Evolutionary conservation across 805 yeast species (phyloP), one percentile per base, ranked within the genome.

Genomic region (Hagleromyces aurorensis): DNA sequence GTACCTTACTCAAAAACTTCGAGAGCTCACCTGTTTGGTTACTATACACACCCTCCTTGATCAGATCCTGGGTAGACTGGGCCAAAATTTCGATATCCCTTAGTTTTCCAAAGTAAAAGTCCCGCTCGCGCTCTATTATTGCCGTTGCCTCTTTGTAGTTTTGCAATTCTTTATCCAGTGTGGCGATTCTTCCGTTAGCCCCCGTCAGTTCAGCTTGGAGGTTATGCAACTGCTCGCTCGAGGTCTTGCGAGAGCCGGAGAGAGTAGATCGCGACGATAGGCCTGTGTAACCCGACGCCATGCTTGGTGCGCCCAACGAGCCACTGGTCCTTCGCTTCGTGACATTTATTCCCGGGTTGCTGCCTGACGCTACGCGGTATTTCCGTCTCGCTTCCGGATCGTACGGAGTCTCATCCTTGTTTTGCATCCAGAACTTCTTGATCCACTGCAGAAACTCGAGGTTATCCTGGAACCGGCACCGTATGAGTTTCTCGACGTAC

Each of bases 401-500:
- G 48, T 87, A 87, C 4, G 61, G 70, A 19, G 70, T 66, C 32
- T 77, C 78, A 33, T 78, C 78, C 50, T 71, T 77, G 48, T 74
- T 67, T 30, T 81, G 89, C 38, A 67, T 65, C 96, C 97, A 89
- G 47, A 65, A 77, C 46, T 70, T 70, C 50, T 82, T 78, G 48
- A 85, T 66, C 96, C 96, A 91, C 60, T 91, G 99, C 40, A 87
- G 62, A 47, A 91, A 81, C 60, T 87, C 97, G 46, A 91, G 67
- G 56, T 91, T 91, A 51, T 89, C 97, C 55, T 91, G 98, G 44
- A 91, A 72, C 48, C 82, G 68, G 62, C 96, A 91, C 57, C 83
- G 84, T 53, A 82, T 73, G 36, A 91, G 66, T 39, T 70, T 68
- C 36, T 84, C 94, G 16, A 86, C 91, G 16, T 86, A 87, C 17